These are phyloP conservation scores for Quillaja saponaria DNA, from an alignment of 306 rosid genomes.

Conservation along the genomic window DNA sequence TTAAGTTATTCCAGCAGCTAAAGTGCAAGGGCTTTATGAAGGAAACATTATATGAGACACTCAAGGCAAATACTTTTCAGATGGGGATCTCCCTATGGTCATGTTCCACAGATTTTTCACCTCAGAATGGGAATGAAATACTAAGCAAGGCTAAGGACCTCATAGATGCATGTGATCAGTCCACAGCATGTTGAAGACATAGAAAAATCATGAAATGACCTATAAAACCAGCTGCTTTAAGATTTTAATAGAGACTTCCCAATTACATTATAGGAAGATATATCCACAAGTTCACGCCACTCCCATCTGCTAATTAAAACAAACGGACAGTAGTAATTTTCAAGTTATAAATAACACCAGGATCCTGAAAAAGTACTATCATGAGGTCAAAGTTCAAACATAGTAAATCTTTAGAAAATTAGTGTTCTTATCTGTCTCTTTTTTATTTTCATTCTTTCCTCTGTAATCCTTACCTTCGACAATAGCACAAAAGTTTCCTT, in stretches of 20 bases:
- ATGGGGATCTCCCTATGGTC: not conserved
- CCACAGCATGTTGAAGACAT: not conserved
- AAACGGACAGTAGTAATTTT: not conserved
- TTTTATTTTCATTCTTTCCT: too few relatives aligned
- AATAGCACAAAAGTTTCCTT: slow-evolving; percentile 8
- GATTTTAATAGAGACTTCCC: too few relatives aligned
- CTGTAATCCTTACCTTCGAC: too few relatives aligned
- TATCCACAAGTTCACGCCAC: too few relatives aligned
- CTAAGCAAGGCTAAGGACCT: slow-evolving; percentile 4
- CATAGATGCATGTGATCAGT: not conserved
- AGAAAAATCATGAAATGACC: not conserved
- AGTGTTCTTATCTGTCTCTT: too few relatives aligned
- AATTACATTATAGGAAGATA: too few relatives aligned
- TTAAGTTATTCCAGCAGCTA: not conserved
- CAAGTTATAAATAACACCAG: not conserved
- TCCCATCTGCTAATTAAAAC: not conserved
- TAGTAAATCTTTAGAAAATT: too few relatives aligned
- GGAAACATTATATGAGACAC: not conserved
- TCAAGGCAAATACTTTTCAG: not conserved
- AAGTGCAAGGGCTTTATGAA: not conserved
- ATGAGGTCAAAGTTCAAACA: not conserved
- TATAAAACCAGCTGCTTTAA: too few relatives aligned
- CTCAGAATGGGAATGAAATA: not conserved
- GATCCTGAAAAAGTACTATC: not conserved
- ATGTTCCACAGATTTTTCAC: not conserved